Percentiles rank a stretch among this genome's conserved stretches.
Evolutionary conservation across 176 grass and related monocot genomes (phyloP).

Genomic region (Elymus sibiricus): DNA sequence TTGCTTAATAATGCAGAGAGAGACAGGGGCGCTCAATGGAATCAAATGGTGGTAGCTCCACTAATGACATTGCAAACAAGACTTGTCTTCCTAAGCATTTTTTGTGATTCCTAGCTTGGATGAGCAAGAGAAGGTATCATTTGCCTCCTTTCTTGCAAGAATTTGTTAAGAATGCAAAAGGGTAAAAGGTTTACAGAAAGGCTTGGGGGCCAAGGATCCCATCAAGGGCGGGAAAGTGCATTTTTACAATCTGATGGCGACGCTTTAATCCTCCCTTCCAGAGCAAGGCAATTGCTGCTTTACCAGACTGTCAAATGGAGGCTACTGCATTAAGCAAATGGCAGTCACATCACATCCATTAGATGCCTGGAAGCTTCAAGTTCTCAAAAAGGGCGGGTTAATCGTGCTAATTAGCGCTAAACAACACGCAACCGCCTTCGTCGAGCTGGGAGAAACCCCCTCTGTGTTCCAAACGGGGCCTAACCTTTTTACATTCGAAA

Average conservation of each 20-base stretch:
- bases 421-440: not conserved
- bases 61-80: not conserved
- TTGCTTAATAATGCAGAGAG: not conserved
- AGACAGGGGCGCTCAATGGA: not conserved
- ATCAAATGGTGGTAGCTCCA: not conserved
- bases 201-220: not conserved
- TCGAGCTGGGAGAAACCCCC: not conserved
- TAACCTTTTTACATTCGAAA: conserved; percentile 13
- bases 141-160: conserved; percentile 9
- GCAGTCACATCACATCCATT: not conserved
- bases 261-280: conserved; percentile 23
- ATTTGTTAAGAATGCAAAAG: not conserved
- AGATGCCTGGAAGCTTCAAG: conserved; percentile 31
- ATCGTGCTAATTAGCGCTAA: not conserved
- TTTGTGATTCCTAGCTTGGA: not conserved
- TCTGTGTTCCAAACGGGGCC: not conserved
- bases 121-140: not conserved
- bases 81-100: not conserved
- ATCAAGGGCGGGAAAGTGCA: conserved; percentile 13
- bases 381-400: not conserved
- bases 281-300: conserved; percentile 31
- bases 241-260: conserved; percentile 24
- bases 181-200: not conserved
- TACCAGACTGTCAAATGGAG: conserved; percentile 22
- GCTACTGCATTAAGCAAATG: conserved; percentile 30